Percentiles rank a stretch among this genome's conserved stretches.
Conservation (phyloP, 139 green algal genomes). For the Chlorella sp. region DNA sequence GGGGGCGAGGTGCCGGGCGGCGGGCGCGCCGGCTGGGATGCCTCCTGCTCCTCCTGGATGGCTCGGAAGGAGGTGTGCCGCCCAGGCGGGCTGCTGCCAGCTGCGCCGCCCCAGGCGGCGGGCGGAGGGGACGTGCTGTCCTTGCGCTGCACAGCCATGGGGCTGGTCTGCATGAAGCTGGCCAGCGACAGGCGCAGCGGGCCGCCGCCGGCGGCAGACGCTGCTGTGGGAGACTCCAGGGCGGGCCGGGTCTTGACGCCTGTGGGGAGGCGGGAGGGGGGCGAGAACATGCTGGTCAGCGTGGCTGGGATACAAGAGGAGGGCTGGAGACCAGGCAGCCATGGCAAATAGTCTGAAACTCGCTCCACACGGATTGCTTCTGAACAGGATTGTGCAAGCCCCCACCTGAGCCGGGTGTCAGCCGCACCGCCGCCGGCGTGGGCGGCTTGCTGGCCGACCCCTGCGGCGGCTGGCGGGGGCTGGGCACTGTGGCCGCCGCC, state of each 20-base stretch:
- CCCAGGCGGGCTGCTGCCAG: slow-evolving; percentile 17
- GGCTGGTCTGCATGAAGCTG: slow-evolving; percentile 37
- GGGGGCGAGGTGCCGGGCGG: slow-evolving; percentile 11
- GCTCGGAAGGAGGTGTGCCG: background rate
- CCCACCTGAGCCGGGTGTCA: slow-evolving; percentile 7
- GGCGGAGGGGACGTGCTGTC: slow-evolving; percentile 2
- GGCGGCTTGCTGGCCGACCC: slow-evolving; percentile 1
- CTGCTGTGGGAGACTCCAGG: background rate
- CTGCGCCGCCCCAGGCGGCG: slow-evolving; percentile 36
- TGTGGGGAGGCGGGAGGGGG: background rate
- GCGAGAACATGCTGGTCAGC: background rate
- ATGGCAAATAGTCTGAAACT: background rate
- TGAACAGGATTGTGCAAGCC: background rate
- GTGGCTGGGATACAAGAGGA: too few species aligned
- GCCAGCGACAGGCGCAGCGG: slow-evolving; percentile 10
- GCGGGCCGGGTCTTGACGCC: background rate
- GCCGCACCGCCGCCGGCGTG: background rate
- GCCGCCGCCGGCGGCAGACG: background rate
- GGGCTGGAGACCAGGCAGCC: background rate
- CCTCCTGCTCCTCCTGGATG: slow-evolving; percentile 43
- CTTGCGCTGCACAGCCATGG: slow-evolving; percentile 18
- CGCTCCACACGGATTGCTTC: background rate
- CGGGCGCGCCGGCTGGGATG: background rate
- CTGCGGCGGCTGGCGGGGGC: background rate
- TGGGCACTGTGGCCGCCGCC: background rate